Base-by-base conservation (phyloP, 2,329 filamentous ascomycete genomes). In the Fusarium oligoseptatum region DNA sequence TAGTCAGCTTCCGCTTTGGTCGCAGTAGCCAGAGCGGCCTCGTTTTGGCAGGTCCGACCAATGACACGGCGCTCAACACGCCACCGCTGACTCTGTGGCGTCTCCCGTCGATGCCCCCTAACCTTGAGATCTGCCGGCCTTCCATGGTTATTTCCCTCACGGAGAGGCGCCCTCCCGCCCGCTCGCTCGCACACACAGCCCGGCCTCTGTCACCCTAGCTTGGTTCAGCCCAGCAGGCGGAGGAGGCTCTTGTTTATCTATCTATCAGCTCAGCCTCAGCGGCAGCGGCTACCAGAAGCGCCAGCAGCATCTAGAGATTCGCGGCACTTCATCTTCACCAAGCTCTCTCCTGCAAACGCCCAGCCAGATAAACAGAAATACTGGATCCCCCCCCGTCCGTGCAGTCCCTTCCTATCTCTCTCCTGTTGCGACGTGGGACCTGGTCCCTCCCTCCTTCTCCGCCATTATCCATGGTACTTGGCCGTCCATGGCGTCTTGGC, bases 321-420 rank as follows among this genome's bases (percentile, higher is more conserved):
- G 70, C 65, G 60, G 63, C 60, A 65, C 56, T 43, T 71, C 66
- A 61, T 67, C 71, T 66, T 71, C 66, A 70, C 64, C 61, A 52
- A 48, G 10, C 10, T 12, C 48, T 52, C 48, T 52, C 48, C 48
- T 52, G 48, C 48, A 52, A 50, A 60, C 55, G 63, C 71, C 76
- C 69, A 71, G 74, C 58, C 24, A 72, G 66, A 75, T 75, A 75
- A 45, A 71, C 74, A 62, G 29, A 45, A 71, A 68, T 62, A 60
- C 37, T 70, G 63, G 50, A 67, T 67, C 50, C 45, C 50, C 50
- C 45, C 62, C 20, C 43, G 32, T 72, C 68, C 60, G 61, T 73
- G 68, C 48, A 62, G 50, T 60, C 68, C 72, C 55, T 37, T 6
- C 52, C 55, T 55, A 72, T 75, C 56, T 45, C 58, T 50, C 45